Percentiles rank a stretch among this genome's conserved stretches.
Conservation (phyloP, 148 eudicot species). For the Oxyria digyna region DNA sequence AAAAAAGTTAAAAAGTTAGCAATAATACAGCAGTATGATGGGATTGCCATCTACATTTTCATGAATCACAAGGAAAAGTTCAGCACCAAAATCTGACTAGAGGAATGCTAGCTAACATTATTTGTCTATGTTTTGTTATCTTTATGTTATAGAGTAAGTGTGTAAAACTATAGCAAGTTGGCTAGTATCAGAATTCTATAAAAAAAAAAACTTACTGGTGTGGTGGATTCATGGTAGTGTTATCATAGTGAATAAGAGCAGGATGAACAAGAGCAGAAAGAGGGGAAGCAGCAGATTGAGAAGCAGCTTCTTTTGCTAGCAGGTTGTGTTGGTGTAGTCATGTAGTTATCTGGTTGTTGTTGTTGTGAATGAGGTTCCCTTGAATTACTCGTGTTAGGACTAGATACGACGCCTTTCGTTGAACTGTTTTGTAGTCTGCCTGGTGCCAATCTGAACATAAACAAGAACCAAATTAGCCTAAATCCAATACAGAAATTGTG, state of each 20-base stretch:
- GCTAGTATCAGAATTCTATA: background rate
- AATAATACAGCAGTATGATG: too few relatives aligned
- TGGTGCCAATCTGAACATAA: constrained; percentile 7
- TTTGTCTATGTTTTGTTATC: background rate
- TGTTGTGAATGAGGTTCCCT: background rate
- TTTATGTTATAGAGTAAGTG: background rate
- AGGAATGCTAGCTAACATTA: background rate
- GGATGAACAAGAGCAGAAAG: background rate
- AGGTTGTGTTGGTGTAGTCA: background rate
- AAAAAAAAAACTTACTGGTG: background rate
- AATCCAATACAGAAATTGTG: too few relatives aligned
- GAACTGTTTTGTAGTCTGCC: background rate
- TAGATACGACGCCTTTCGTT: background rate
- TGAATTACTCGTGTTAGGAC: background rate
- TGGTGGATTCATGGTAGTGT: background rate
- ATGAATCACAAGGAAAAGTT: too few relatives aligned
- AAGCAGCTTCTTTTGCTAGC: background rate
- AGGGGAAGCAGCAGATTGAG: background rate
- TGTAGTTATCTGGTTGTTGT: background rate
- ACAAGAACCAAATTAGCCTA: background rate
- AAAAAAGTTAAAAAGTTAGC: too few relatives aligned
- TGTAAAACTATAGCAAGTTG: background rate
- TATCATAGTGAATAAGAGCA: background rate
- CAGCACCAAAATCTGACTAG: background rate
- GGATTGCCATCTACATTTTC: too few relatives aligned